Base-by-base conservation (phyloP, 495 filamentous ascomycete genomes). In the Cladorrhinum samala region DNA sequence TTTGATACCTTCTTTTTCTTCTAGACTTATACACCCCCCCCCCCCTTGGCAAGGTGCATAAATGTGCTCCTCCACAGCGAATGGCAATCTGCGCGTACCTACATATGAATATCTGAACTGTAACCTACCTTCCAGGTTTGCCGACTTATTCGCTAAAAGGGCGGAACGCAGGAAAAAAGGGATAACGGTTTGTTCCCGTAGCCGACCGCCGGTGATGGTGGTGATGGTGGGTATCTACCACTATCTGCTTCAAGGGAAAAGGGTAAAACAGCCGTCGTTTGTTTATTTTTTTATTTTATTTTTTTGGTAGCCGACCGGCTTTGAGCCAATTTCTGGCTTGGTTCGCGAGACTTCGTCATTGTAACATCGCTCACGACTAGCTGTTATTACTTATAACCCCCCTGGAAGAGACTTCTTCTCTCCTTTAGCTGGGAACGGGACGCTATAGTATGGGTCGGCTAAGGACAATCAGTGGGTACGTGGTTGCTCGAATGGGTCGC, bases 401-500 rank as follows among this genome's bases (percentile, higher is more conserved):
- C n/a, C n/a, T n/a, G n/a, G n/a, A n/a, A n/a, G n/a, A n/a, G n/a
- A n/a, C n/a, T n/a, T n/a, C n/a, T n/a, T n/a, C n/a, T n/a, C n/a
- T n/a, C n/a, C n/a, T n/a, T n/a, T n/a, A n/a, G n/a, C n/a, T n/a
- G n/a, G n/a, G n/a, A n/a, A n/a, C n/a, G n/a, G n/a, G n/a, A n/a
- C n/a, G n/a, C n/a, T n/a, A n/a, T n/a, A n/a, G 5, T 33, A 6
- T 33, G 27, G 27, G 27, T 33, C 27, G 27, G 27, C 27, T 33
- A 33, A 6, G 27, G 27, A 33, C n/a, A n/a, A n/a, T n/a, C n/a
- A n/a, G n/a, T n/a, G n/a, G n/a, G n/a, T n/a, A n/a, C 47, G 37
- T 56, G 62, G 59, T 55, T 53, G 49, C 53, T 46, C 37, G 40
- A 59, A 61, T 33, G 49, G 62, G 63, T 61, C 63, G 63, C 63